Evolutionary conservation across 768 basidiomycete species (phyloP).

Genomic region (Imleria badia): DNA sequence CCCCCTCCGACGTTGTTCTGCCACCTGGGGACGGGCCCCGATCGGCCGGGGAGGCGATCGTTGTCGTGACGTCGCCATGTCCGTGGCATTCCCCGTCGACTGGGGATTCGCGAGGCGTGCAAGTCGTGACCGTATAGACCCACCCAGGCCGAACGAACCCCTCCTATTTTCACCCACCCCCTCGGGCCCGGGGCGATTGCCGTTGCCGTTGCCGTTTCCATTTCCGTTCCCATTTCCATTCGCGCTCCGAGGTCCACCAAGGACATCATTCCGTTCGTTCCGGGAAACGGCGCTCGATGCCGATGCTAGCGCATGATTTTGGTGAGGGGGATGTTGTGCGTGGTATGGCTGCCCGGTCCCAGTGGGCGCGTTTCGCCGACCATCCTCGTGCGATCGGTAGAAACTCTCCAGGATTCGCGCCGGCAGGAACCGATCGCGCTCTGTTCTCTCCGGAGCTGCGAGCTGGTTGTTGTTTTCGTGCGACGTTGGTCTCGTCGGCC

Average conservation of each 20-base stretch:
- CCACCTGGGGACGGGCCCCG: slow-evolving; percentile 25
- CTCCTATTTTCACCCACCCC: slow-evolving; percentile 17
- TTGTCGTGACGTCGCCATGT: slow-evolving; percentile 11
- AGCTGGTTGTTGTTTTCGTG: slow-evolving; percentile 17
- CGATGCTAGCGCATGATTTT: neutral
- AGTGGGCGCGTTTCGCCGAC: slow-evolving; percentile 17
- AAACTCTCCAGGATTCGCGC: slow-evolving; percentile 22
- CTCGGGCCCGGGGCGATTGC: slow-evolving; percentile 10
- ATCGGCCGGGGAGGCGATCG: slow-evolving; percentile 26
- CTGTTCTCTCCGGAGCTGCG: slow-evolving; percentile 17
- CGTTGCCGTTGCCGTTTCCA: slow-evolving; percentile 5
- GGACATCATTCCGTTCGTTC: slow-evolving; percentile 9
- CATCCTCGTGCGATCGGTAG: slow-evolving; percentile 24
- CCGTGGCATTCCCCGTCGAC: slow-evolving; percentile 7
- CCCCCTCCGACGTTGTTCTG: slow-evolving; percentile 14
- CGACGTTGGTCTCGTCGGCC: slow-evolving; percentile 4
- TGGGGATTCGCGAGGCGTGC: slow-evolving; percentile 24
- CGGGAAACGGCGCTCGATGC: neutral
- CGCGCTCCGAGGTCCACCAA: slow-evolving; percentile 3
- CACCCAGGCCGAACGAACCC: slow-evolving; percentile 21
- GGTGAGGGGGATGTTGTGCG: neutral
- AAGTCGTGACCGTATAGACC: slow-evolving; percentile 27
- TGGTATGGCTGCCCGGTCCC: slow-evolving; percentile 12
- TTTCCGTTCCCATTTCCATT: slow-evolving; percentile 1
- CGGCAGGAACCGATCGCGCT: slow-evolving; percentile 26